Conservation (phyloP, 2,329 filamentous ascomycete genomes). For the Incumbomyces lentus region DNA sequence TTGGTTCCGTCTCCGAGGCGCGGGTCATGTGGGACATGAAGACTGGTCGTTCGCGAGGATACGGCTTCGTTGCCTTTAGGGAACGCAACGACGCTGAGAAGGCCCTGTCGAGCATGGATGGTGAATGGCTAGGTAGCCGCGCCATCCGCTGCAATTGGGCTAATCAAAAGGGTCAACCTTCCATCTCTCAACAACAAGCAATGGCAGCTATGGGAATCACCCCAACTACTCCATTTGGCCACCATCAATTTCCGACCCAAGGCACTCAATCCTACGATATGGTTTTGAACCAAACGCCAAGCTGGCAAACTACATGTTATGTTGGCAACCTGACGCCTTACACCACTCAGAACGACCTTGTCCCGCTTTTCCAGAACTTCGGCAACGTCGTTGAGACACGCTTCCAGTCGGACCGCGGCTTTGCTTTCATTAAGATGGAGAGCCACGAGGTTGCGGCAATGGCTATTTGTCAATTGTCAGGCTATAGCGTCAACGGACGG, state of each 20-base stretch:
- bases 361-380: conserved; percentile 98
- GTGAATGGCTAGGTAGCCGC: conserved; percentile 95
- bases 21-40: conserved; percentile 99
- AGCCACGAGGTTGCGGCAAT: conserved; percentile 95
- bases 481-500: conserved; percentile 94
- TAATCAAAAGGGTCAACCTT: conserved; percentile 99
- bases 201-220: conserved; percentile 98
- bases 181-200: conserved; percentile 92
- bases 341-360: conserved; percentile 88
- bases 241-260: conserved; percentile 95
- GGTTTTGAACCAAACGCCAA: conserved; percentile 86
- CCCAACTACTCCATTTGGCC: conserved; percentile 87
- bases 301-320: conserved; percentile 97
- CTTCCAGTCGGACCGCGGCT: conserved; percentile 94
- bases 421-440: conserved; percentile 99
- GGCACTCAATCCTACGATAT: conserved; percentile 97
- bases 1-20: conserved; percentile 90
- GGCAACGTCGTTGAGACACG: conserved; percentile 94
- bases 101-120: conserved; percentile 93
- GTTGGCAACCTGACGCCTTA: conserved; percentile 97
- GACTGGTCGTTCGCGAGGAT: conserved; percentile 91
- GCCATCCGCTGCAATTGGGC: conserved; percentile 99
- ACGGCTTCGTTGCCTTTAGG: conserved; percentile 95
- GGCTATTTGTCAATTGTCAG: conserved; percentile 95
- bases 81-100: conserved; percentile 91